Percentiles rank a stretch among this genome's conserved stretches.
phyloP scores from a whole-genome alignment of 768 basidiomycete genomes.

The Porpolomopsis calyptriformis region DNA sequence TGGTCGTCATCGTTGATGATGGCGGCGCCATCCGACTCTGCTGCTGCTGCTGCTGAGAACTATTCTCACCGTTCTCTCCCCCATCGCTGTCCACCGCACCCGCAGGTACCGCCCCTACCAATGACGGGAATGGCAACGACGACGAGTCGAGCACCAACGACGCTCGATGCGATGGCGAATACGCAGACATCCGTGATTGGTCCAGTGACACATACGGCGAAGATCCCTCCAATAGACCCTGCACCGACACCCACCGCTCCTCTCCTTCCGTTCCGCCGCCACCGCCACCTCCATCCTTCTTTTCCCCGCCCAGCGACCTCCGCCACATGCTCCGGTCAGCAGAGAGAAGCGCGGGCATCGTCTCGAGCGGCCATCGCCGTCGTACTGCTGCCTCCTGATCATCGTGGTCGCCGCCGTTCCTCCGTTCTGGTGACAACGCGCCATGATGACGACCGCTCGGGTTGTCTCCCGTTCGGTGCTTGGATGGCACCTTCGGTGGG shows the following conservation, averaged over 20 bases:
- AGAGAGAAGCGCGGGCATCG: no score
- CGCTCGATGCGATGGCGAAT: constrained; percentile 31
- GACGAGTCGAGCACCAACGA: constrained; percentile 15
- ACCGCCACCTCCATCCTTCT: neutral
- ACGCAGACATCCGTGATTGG: constrained; percentile 29
- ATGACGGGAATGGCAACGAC: neutral
- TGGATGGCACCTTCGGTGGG: constrained; percentile 17
- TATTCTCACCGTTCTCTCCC: neutral
- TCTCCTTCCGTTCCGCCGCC: constrained; percentile 12
- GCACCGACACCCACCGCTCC: constrained; percentile 26
- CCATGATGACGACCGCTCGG: no score
- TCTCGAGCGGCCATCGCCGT: no score
- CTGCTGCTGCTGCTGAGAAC: no score
- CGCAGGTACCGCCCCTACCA: neutral
- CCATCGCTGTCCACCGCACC: neutral
- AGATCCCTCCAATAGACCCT: constrained; percentile 25
- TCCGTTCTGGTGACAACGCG: no score
- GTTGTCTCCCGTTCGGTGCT: no score
- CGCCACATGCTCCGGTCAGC: no score
- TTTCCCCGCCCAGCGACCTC: no score
- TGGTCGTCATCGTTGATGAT: no score
- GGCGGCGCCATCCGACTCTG: no score
- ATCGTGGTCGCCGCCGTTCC: no score
- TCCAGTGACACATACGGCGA: constrained; percentile 42
- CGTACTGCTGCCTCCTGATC: no score